phyloP scores from a whole-genome alignment of 2,329 filamentous ascomycete species.

The Calonectria pseudoreteaudii region DNA sequence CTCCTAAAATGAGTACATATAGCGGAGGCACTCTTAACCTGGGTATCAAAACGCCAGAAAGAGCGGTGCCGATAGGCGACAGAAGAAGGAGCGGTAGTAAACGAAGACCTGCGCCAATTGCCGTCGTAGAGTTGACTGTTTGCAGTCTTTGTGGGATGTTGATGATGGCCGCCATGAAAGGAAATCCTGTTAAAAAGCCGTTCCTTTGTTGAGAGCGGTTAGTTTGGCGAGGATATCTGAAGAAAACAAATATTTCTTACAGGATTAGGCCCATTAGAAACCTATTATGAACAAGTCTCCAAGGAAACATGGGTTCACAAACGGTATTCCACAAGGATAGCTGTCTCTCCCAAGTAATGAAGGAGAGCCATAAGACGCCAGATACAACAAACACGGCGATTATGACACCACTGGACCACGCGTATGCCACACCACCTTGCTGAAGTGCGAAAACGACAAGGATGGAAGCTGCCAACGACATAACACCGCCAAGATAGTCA shows the following conservation, averaged over 20 bases:
- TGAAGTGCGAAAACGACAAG: constrained; percentile 60
- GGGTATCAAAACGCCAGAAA: constrained; percentile 23
- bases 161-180: constrained; percentile 28
- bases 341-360: constrained; percentile 24
- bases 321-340: not conserved
- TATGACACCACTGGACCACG: constrained; percentile 56
- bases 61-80: constrained; percentile 25
- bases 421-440: constrained; percentile 54
- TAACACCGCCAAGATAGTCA: constrained; percentile 39
- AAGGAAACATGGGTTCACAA: constrained; percentile 25
- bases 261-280: not conserved
- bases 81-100: constrained; percentile 26
- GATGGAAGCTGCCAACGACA: constrained; percentile 55
- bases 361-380: constrained; percentile 13
- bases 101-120: constrained; percentile 20
- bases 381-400: constrained; percentile 40
- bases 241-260: not conserved
- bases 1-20: constrained; percentile 24
- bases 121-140: constrained; percentile 22
- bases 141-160: constrained; percentile 32
- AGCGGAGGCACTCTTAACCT: constrained; percentile 26
- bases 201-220: not conserved
- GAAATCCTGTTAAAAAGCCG: constrained; percentile 27
- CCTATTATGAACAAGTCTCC: not conserved
- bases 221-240: not conserved